Percentiles rank a stretch among this genome's conserved stretches.
Evolutionary conservation across 2,329 filamentous ascomycete genomes (phyloP).

Genomic region (Trichoderma cornu-damae): DNA sequence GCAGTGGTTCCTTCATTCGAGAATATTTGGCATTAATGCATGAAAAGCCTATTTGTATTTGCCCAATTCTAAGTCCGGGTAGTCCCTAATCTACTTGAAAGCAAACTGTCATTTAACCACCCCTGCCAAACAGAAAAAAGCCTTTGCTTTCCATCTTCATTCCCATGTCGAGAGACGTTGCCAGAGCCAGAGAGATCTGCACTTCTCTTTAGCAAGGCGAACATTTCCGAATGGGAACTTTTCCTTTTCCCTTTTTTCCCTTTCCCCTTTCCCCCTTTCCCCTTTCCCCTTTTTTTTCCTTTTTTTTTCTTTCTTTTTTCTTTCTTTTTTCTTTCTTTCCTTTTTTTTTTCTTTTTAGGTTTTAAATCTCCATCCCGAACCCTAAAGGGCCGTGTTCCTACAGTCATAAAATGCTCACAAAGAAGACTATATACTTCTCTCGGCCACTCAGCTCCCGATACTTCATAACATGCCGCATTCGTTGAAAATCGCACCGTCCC

Average conservation of each 20-base stretch:
- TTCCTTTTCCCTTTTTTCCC: background rate
- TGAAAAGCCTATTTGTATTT: constrained; percentile 11
- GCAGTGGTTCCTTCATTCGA: too few species aligned
- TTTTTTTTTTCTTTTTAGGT: background rate
- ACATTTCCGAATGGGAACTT: background rate
- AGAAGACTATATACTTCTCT: background rate
- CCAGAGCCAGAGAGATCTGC: constrained; percentile 29
- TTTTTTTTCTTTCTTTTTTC: too few species aligned
- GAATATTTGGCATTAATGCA: background rate
- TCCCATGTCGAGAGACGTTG: constrained; percentile 1
- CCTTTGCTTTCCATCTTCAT: constrained; percentile 7
- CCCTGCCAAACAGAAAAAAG: constrained; percentile 15
- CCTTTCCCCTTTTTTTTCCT: background rate
- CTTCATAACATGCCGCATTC: background rate
- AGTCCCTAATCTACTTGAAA: constrained; percentile 17
- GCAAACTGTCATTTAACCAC: constrained; percentile 16
- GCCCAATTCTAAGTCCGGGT: constrained; percentile 12
- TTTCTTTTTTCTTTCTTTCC: background rate
- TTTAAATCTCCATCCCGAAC: background rate
- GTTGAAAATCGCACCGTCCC: background rate
- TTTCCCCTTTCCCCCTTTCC: too few species aligned
- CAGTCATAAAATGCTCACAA: constrained; percentile 12
- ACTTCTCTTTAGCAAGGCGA: constrained; percentile 28
- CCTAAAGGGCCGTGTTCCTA: constrained; percentile 16
- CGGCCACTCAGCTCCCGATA: background rate